Conservation (phyloP, 2,329 filamentous ascomycete species). For the Aspergillus sp. region DNA sequence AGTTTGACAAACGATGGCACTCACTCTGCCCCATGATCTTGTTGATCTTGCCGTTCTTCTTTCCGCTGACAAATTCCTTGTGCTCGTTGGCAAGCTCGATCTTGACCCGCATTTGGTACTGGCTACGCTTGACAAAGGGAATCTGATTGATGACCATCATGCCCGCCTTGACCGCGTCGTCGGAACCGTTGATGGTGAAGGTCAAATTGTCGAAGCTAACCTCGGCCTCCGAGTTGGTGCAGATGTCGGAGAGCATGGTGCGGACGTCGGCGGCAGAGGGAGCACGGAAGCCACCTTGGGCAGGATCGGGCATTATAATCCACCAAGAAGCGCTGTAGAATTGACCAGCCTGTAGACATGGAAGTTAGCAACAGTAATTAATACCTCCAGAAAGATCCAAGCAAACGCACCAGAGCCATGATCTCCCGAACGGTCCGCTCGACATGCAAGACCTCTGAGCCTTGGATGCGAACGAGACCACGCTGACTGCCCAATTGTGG, state of each 20-base stretch:
- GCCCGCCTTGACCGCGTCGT: slow-evolving; percentile 93
- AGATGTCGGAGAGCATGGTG: slow-evolving; percentile 90
- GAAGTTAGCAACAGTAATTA: slow-evolving; percentile 1
- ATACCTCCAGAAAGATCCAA: not conserved
- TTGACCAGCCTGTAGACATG: slow-evolving; percentile 64
- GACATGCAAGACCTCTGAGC: slow-evolving; percentile 84
- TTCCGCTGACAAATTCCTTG: slow-evolving; percentile 98
- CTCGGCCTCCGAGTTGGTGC: slow-evolving; percentile 90
- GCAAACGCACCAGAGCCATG: slow-evolving; percentile 72
- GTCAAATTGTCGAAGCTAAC: slow-evolving; percentile 89
- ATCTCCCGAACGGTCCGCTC: slow-evolving; percentile 92
- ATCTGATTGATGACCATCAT: slow-evolving; percentile 89
- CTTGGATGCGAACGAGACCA: slow-evolving; percentile 80
- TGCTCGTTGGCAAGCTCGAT: slow-evolving; percentile 98
- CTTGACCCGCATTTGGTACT: slow-evolving; percentile 93
- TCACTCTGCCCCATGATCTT: slow-evolving; percentile 98
- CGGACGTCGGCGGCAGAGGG: slow-evolving; percentile 64
- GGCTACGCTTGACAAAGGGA: slow-evolving; percentile 74
- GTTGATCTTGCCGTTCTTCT: slow-evolving; percentile 99
- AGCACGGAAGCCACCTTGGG: slow-evolving; percentile 50
- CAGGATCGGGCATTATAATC: slow-evolving; percentile 67
- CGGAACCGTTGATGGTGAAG: slow-evolving; percentile 89
- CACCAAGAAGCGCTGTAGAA: slow-evolving; percentile 98
- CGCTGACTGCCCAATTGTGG: slow-evolving; percentile 79
- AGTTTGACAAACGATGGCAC: slow-evolving; percentile 17